phyloP scores from a whole-genome alignment of 331 rosid genomes.

The Dryas integrifolia region DNA sequence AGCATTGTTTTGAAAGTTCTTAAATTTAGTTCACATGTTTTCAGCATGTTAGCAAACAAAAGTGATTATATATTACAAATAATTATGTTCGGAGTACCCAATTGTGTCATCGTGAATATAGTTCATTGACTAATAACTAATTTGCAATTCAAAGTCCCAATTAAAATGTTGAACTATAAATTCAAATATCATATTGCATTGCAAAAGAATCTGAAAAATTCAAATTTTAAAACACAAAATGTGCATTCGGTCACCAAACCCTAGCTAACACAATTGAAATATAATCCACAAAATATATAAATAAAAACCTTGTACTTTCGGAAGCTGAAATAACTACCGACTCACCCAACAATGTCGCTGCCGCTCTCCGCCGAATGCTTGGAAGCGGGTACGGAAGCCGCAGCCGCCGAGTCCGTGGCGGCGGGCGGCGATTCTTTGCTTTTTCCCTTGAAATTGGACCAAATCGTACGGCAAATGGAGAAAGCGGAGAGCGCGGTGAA shows the following conservation, averaged over 20 bases:
- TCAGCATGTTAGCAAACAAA: neutral
- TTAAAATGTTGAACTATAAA: neutral
- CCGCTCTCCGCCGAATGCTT: conserved; percentile 20
- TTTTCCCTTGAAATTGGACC: conserved; percentile 59
- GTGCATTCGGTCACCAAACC: neutral
- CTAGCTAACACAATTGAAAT: neutral
- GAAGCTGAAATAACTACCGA: conserved; percentile 2
- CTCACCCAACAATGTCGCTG: conserved; percentile 41
- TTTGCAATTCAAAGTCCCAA: neutral
- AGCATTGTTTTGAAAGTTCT: neutral
- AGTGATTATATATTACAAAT: neutral
- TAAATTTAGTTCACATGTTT: neutral
- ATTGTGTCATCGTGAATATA: neutral
- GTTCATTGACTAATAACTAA: neutral
- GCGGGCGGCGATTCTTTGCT: conserved; percentile 37
- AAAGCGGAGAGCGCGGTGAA: conserved; percentile 90
- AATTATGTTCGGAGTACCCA: neutral
- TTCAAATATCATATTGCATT: neutral
- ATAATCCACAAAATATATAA: neutral
- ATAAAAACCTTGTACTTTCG: neutral
- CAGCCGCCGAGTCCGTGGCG: conserved; percentile 27
- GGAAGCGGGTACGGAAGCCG: conserved; percentile 9
- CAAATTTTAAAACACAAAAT: neutral
- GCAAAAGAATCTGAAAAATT: neutral
- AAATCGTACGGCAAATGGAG: conserved; percentile 71